Percentiles rank a stretch among this genome's conserved stretches.
Conservation (phyloP, 306 rosid species). For the Quercus agrifolia region DNA sequence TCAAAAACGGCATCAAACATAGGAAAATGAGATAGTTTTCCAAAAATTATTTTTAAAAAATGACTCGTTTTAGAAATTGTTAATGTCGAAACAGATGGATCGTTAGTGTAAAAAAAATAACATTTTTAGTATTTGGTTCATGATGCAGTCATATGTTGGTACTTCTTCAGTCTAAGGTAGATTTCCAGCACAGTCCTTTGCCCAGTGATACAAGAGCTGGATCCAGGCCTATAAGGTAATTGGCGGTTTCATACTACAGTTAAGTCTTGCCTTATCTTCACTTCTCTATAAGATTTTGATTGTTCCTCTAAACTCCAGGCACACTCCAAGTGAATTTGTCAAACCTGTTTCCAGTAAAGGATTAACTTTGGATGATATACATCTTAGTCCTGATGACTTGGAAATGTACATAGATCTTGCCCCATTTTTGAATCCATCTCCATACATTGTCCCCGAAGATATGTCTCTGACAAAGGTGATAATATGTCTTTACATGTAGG, state of each 20-base stretch:
- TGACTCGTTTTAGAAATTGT: too few species aligned
- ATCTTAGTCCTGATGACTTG: slow-evolving; percentile 80
- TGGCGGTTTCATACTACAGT: slow-evolving; percentile 9
- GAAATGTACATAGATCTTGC: slow-evolving; percentile 96
- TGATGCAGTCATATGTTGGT: slow-evolving; percentile 83
- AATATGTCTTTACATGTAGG: slow-evolving; percentile 16
- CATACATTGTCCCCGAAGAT: slow-evolving; percentile 90
- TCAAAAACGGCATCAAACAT: too few species aligned
- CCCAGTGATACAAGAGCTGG: slow-evolving; percentile 63
- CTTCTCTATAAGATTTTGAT: slow-evolving; percentile 31
- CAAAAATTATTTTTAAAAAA: too few species aligned
- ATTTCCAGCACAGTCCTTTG: slow-evolving; percentile 89
- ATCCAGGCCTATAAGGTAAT: slow-evolving; percentile 56
- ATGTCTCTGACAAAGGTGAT: slow-evolving; percentile 92
- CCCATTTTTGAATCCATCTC: slow-evolving; percentile 89
- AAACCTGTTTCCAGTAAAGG: slow-evolving; percentile 98
- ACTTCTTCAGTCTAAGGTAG: slow-evolving; percentile 84
- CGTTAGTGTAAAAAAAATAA: slow-evolving; percentile 7
- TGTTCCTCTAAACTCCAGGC: slow-evolving; percentile 49
- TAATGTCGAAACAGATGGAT: too few species aligned
- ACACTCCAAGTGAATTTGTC: slow-evolving; percentile 69
- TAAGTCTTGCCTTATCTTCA: slow-evolving; percentile 14
- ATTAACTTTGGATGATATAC: slow-evolving; percentile 66
- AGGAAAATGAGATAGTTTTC: too few species aligned
- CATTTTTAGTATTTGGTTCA: slow-evolving; percentile 14